Evolutionary conservation across 2,329 filamentous ascomycete species (phyloP).

Genomic region (Aspergillus pseudonomiae): DNA sequence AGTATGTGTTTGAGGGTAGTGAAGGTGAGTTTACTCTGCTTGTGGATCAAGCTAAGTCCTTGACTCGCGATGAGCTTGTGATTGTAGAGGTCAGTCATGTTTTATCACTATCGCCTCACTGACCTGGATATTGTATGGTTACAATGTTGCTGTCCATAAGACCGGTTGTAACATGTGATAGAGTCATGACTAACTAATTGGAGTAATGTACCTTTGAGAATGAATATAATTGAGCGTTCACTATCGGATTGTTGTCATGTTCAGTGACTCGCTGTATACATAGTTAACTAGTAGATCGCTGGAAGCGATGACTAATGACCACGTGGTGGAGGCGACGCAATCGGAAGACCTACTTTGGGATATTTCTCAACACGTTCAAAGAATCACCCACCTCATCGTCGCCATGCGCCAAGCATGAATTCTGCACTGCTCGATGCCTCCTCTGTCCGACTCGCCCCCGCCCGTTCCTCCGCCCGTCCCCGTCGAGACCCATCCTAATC

Average conservation of each 20-base stretch:
- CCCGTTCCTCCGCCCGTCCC: slow-evolving; percentile 48
- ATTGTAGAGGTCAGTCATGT: slow-evolving; percentile 18
- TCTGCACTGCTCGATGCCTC: slow-evolving; percentile 36
- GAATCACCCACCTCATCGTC: slow-evolving; percentile 10
- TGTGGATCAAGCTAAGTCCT: slow-evolving; percentile 16
- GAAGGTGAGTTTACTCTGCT: slow-evolving; percentile 27
- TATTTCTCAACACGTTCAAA: not conserved
- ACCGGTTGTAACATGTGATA: not conserved
- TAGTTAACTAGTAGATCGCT: not conserved
- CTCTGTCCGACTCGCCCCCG: slow-evolving; percentile 36
- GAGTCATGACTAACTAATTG: not conserved
- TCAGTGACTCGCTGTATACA: not conserved
- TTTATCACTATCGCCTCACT: not conserved
- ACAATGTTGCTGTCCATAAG: not conserved
- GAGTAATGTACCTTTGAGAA: not conserved
- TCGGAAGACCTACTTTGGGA: not conserved
- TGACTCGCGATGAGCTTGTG: not conserved
- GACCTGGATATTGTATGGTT: not conserved
- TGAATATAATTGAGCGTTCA: not conserved
- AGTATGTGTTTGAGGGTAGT: slow-evolving; percentile 25
- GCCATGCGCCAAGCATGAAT: slow-evolving; percentile 35
- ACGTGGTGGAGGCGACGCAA: slow-evolving; percentile 11
- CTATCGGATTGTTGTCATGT: no score
- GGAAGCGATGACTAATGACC: slow-evolving; percentile 13
- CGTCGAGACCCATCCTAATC: slow-evolving; percentile 51